These are phyloP conservation scores for Babesia divergens DNA, from an alignment of 169 alveolate species.

Conservation along the genomic window DNA sequence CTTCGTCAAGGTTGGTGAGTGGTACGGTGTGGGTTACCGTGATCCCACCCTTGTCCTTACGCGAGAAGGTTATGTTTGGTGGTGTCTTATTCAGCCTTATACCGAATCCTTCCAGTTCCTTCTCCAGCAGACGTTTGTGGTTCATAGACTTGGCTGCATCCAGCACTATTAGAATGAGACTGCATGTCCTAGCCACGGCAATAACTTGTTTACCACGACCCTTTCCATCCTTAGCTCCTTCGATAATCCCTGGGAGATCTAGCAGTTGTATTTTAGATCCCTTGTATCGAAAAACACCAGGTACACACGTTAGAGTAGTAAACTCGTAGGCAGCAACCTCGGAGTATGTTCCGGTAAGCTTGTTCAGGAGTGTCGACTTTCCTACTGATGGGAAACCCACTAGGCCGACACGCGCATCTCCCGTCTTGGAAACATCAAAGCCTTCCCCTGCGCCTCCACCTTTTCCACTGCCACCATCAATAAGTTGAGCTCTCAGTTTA, in stretches of 20 bases:
- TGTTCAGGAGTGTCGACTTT: constrained; percentile 93
- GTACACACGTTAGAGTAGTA: constrained; percentile 99
- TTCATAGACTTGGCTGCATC: constrained; percentile 93
- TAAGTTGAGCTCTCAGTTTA: constrained; percentile 91
- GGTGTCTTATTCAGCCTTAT: constrained; percentile 92
- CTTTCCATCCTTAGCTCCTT: constrained; percentile 97
- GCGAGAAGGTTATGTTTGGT: constrained; percentile 83
- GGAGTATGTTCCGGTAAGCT: constrained; percentile 93
- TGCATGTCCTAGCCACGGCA: constrained; percentile 96
- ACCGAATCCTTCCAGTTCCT: constrained; percentile 96
- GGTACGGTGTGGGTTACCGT: constrained; percentile 79
- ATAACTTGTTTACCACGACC: constrained; percentile 98
- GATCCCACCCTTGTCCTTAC: constrained; percentile 78
- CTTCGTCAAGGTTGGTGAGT: constrained; percentile 79
- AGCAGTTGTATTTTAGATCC: constrained; percentile 95
- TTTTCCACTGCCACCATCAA: constrained; percentile 76
- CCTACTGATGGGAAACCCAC: constrained; percentile 99
- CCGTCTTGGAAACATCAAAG: constrained; percentile 85
- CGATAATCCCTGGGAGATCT: constrained; percentile 94
- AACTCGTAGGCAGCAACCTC: constrained; percentile 99
- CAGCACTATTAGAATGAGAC: constrained; percentile 89
- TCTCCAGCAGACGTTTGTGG: constrained; percentile 89
- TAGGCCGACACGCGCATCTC: constrained; percentile 98
- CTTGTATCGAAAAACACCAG: constrained; percentile 89
- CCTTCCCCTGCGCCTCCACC: constrained; percentile 84